These are phyloP conservation scores for Penicillium robsamsonii DNA, from an alignment of 495 filamentous ascomycete genomes.

Conservation along the genomic window DNA sequence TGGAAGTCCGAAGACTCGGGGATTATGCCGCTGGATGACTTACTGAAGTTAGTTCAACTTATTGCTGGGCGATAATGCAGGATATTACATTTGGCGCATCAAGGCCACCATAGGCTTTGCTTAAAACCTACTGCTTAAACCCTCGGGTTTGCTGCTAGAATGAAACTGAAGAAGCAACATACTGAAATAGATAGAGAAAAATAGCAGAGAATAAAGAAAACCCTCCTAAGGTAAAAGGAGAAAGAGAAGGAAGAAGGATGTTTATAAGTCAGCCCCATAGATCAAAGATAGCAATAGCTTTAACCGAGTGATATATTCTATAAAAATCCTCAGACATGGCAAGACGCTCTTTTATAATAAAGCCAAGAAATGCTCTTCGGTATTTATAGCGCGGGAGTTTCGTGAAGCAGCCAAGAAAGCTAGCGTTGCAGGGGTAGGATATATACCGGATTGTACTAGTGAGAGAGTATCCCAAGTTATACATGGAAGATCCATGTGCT, in stretches of 20 bases:
- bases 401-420: neutral
- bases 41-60: neutral
- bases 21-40: constrained; percentile 1
- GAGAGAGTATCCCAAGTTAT: too few relatives aligned
- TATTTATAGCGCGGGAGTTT: neutral
- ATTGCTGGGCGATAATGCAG: neutral
- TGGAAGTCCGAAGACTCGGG: constrained; percentile 19
- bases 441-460: too few relatives aligned
- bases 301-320: neutral
- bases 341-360: neutral
- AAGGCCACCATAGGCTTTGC: neutral
- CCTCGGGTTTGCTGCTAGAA: neutral
- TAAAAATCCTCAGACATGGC: neutral
- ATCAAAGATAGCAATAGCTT: neutral
- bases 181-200: neutral
- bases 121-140: neutral
- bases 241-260: neutral
- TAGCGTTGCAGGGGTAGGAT: neutral
- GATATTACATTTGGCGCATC: neutral
- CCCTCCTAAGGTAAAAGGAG: neutral
- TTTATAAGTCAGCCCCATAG: neutral
- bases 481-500: too few relatives aligned
- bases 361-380: neutral
- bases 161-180: neutral
- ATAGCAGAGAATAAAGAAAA: neutral